These are phyloP conservation scores for Cucumis melo DNA, from an alignment of 306 rosid genomes.

Conservation along the genomic window DNA sequence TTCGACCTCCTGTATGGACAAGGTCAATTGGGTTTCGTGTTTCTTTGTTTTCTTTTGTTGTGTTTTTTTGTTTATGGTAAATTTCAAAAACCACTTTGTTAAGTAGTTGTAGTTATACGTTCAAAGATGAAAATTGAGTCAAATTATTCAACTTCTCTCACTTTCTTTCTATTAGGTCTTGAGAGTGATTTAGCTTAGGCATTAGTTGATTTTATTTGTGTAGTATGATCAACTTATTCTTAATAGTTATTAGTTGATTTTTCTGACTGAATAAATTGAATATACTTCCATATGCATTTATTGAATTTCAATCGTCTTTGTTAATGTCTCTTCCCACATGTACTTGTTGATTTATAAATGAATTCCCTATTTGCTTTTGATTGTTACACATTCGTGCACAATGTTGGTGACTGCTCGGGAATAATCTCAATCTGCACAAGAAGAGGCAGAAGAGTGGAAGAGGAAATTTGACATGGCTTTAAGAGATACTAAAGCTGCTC, in stretches of 20 bases:
- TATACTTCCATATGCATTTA: neutral
- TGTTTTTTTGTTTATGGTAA: no score
- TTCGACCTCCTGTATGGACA: no score
- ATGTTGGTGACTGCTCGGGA: conserved; percentile 82
- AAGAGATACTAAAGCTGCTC: conserved; percentile 77
- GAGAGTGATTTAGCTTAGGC: no score
- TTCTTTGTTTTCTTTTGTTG: no score
- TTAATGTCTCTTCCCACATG: neutral
- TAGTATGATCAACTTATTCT: no score
- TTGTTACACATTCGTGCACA: conserved; percentile 25
- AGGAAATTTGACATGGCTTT: conserved; percentile 69
- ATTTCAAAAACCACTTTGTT: no score
- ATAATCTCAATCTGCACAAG: conserved; percentile 86
- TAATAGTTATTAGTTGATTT: neutral
- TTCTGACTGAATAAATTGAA: neutral
- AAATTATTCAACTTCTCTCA: no score
- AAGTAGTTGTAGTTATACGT: no score
- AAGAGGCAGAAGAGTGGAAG: conserved; percentile 96
- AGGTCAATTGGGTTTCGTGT: no score
- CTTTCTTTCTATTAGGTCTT: no score
- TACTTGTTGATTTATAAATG: neutral
- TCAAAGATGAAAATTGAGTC: no score
- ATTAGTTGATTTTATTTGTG: neutral
- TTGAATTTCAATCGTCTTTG: neutral
- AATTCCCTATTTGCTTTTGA: neutral